Evolutionary conservation across 192 early-diverging fungal species (phyloP), one percentile per base, ranked within the genome.

Genomic region (Backusella circina): DNA sequence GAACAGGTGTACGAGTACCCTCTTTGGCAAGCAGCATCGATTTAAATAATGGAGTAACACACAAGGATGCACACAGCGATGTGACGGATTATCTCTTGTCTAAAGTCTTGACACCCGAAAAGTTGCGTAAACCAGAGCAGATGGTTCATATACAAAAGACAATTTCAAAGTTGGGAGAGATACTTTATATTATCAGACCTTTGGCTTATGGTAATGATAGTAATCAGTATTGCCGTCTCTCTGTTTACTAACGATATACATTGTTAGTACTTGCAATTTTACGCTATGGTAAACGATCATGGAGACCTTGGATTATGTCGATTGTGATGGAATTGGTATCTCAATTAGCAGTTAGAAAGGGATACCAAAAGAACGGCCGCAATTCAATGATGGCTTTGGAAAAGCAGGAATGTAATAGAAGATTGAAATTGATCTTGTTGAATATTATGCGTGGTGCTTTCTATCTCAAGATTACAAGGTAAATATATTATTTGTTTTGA

Each of bases 391-490:
- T 91, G 35, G 47, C 87, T 12, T 82, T 97, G 3, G 97, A 98
- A 83, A 87, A 88, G 51, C 90, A 92, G 30, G 95, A 97, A 85
- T 76, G 90, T 65, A 87, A 86, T 73, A 82, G 94, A 65, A 84
- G 97, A 74, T 76, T 88, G 10, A 91, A 88, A 83, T 80, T 92
- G 33, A 84, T 97, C 64, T 71, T 91, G 75, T 96, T 91, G 72
- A 96, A 97, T 79, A 71, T 97, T 30, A 83, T 99, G 71, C 87
- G 94, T 51, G 89, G 92, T 50, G 96, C 95, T 12, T 93, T 97
- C 78, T 97, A 95, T 75, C 87, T 87, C 30, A 78, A 79, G 37
- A 93, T 91, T 73, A 95, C 95, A 75, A 90, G 86, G 91, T 91
- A 87, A 77, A 81, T 74, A 31, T 65, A 28, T 39, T 68, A 8